Conservation (phyloP, 2,329 filamentous ascomycete species). For the Aureobasidium sp. region DNA sequence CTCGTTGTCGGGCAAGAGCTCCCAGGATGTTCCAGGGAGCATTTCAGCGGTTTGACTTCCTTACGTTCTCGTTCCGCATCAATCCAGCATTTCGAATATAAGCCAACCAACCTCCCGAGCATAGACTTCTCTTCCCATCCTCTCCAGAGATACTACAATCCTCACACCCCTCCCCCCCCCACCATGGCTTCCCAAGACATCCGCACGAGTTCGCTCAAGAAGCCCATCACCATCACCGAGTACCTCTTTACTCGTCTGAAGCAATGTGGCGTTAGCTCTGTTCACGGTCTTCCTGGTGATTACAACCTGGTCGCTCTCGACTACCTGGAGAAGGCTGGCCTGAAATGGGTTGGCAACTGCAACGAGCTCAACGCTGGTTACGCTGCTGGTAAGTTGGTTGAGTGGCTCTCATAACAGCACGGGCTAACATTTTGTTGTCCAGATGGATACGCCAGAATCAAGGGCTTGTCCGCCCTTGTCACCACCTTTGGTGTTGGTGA, state of each 20-base stretch:
- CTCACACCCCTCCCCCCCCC: neutral
- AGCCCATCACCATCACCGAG: conserved; percentile 16
- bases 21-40: neutral
- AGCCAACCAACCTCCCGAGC: neutral
- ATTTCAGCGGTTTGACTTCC: neutral
- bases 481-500: conserved; percentile 44
- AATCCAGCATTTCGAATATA: neutral
- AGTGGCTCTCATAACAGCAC: neutral
- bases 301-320: conserved; percentile 30
- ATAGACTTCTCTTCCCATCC: neutral
- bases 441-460: too few relatives aligned
- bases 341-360: conserved; percentile 53
- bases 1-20: conserved; percentile 1
- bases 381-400: conserved; percentile 31
- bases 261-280: conserved; percentile 35
- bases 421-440: neutral
- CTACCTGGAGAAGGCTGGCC: conserved; percentile 32
- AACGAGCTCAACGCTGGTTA: conserved; percentile 52
- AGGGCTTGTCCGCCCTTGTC: conserved; percentile 33
- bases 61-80: neutral
- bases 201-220: conserved; percentile 11
- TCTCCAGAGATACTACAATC: neutral
- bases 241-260: conserved; percentile 35
- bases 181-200: conserved; percentile 13
- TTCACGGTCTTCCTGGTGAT: conserved; percentile 41